Conservation (phyloP, 148 eudicot species). For the Chenopodium album region DNA sequence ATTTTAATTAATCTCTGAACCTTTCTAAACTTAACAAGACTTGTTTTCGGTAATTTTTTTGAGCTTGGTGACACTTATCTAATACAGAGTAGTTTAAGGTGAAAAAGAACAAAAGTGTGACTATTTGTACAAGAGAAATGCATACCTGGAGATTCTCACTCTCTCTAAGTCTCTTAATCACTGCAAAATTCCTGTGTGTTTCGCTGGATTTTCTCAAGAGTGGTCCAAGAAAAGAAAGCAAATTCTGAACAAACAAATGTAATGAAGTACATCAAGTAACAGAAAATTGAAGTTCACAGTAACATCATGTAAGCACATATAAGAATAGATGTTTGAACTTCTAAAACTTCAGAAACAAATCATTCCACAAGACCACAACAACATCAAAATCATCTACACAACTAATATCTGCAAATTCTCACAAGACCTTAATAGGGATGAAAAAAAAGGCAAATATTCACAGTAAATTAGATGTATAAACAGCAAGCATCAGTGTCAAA, state of each 20-base stretch:
- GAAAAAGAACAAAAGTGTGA: not conserved
- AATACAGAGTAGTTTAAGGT: not conserved
- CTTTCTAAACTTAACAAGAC: too few relatives aligned
- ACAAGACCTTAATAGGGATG: not conserved
- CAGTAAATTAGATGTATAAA: not conserved
- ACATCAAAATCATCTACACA: not conserved
- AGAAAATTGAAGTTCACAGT: not conserved
- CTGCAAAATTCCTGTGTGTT: constrained; percentile 79
- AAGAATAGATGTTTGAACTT: not conserved
- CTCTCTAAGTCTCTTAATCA: constrained; percentile 83
- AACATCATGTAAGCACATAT: constrained; percentile 1
- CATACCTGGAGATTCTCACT: constrained; percentile 93
- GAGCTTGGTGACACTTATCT: not conserved
- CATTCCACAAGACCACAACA: not conserved
- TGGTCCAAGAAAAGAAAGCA: constrained; percentile 95
- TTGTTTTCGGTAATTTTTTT: too few relatives aligned
- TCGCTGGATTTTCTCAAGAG: constrained; percentile 90
- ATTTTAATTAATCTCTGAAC: too few relatives aligned
- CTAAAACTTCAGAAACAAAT: not conserved
- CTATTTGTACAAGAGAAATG: constrained; percentile 6
- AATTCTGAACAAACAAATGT: constrained; percentile 50
- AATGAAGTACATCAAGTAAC: constrained; percentile 1
- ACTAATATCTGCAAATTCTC: not conserved
- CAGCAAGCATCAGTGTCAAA: not conserved
- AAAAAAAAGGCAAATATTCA: not conserved